Base-by-base conservation (phyloP, 192 early-diverging fungal genomes). In the Linderina pennispora region DNA sequence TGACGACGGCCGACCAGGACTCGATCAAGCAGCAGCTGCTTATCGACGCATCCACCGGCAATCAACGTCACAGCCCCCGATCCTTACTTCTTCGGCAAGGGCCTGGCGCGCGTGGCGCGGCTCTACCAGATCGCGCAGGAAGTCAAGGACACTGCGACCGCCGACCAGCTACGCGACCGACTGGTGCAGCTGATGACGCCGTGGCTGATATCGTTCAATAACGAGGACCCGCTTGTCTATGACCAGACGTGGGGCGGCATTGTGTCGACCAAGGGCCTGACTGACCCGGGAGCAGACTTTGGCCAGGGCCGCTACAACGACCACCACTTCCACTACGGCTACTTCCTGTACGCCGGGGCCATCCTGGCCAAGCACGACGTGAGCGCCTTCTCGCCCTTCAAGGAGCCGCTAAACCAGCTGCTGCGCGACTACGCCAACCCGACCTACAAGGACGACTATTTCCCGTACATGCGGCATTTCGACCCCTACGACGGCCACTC, bases 401-500 rank as follows among this genome's bases (percentile, higher is more conserved):
- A 48, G 1, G 64, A 64, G 38, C 43, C 54, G 1, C 23, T 68
- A 11, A 44, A 35, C 45, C 58, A 58, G 54, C 52, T 77, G 40
- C 50, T 79, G 39, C 78, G 73, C 36, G 78, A 80, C 70, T 79
- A 77, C 28, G 79, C 78, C 31, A 76, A 67, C 17, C 75, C 80
- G 4, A 44, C 36, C 31, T 55, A 54, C 20, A 36, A 55, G 14
- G 78, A 80, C 36, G 14, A 41, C n/a, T 58, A 67, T 25, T 84
- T 77, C 48, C 63, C 82, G 23, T 69, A 41, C 23, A 73, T 74
- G 45, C 65, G 81, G 1, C 58, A 65, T 40, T 77, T 71, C 58
- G 81, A 84, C 44, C 67, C 77, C 26, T 84, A 74, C 34, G 79
- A 78, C 40, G 77, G 78, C 20, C 81, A 84, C 48, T 78, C 72